Evolutionary conservation across 208 protist genomes (phyloP).

Genomic region (Entamoeba moshkovskii): DNA sequence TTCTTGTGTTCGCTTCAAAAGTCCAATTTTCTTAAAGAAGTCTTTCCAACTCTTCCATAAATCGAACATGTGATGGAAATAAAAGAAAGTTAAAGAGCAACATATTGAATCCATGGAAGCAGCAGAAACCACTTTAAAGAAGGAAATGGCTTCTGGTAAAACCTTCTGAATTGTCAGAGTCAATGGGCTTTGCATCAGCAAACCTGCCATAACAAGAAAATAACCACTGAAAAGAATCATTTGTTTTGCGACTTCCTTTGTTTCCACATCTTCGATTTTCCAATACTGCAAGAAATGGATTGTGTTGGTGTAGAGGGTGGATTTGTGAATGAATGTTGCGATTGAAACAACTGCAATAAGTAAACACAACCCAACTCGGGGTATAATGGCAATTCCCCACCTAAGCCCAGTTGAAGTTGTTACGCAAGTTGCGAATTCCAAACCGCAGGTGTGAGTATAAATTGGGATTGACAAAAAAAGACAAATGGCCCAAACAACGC

Average conservation of each 20-base stretch:
- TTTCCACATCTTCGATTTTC: background rate
- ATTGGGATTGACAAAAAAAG: background rate
- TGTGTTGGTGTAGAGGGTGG: background rate
- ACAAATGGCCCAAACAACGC: background rate
- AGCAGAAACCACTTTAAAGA: background rate
- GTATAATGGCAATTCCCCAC: background rate
- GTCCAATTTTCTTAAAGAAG: background rate
- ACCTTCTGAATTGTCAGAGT: background rate
- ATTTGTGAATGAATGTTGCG: background rate
- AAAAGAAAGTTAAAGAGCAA: background rate
- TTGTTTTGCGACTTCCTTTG: background rate
- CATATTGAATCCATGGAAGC: background rate
- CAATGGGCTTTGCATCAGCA: background rate
- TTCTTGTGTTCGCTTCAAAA: too few species aligned
- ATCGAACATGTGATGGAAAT: background rate
- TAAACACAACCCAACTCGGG: background rate
- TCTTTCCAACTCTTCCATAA: background rate
- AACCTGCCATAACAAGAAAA: background rate
- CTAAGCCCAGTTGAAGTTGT: background rate
- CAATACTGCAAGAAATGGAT: background rate
- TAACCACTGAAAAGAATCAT: background rate
- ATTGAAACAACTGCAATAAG: background rate
- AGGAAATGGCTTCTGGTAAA: background rate
- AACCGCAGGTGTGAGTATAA: background rate
- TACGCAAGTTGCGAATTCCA: background rate